phyloP scores from a whole-genome alignment of 176 grass and related monocot genomes.

The Oryza glumipatula region DNA sequence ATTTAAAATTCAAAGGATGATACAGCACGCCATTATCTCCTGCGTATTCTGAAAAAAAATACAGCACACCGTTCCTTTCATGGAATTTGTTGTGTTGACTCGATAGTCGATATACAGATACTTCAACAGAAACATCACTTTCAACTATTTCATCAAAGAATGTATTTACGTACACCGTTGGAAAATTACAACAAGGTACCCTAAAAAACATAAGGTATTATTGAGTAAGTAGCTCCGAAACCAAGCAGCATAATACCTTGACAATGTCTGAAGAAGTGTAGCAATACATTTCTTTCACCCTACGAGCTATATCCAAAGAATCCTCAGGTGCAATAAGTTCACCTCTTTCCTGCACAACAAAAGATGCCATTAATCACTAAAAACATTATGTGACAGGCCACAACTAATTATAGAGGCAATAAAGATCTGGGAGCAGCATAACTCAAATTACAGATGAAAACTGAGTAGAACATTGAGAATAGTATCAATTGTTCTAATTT shows the following conservation, averaged over 20 bases:
- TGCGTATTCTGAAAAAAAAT: no score
- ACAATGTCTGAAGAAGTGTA: conserved; percentile 94
- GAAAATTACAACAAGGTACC: conserved; percentile 9
- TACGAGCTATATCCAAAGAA: conserved; percentile 84
- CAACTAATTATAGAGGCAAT: conserved; percentile 32
- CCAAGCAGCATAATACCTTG: conserved; percentile 62
- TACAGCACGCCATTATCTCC: background rate
- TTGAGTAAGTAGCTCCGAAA: background rate
- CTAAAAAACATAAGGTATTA: background rate
- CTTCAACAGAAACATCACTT: conserved; percentile 12
- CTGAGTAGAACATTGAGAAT: background rate
- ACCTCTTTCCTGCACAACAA: conserved; percentile 82
- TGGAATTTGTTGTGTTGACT: background rate
- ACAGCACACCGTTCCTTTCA: background rate
- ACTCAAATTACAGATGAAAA: conserved; percentile 5
- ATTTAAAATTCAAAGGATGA: no score
- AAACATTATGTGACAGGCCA: background rate
- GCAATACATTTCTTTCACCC: conserved; percentile 93
- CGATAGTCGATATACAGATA: background rate
- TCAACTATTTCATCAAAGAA: conserved; percentile 18
- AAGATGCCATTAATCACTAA: conserved; percentile 35
- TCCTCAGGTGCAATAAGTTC: conserved; percentile 94
- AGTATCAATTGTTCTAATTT: conserved; percentile 17
- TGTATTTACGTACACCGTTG: conserved; percentile 15
- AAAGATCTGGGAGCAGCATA: conserved; percentile 8